phyloP scores from a whole-genome alignment of 495 filamentous ascomycete species.

The Xylaria venustula region DNA sequence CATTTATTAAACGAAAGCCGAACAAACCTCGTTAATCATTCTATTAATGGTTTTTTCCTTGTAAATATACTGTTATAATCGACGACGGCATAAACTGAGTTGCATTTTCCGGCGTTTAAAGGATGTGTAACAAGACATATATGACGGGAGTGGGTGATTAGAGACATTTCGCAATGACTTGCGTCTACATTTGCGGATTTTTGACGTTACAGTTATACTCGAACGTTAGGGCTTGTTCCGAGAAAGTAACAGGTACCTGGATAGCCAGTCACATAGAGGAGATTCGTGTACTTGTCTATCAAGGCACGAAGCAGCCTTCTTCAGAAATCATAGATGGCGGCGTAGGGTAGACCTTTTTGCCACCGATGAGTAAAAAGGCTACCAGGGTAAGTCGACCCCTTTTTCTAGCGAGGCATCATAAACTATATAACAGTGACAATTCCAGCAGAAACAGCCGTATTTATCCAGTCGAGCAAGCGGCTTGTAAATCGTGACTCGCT shows the following conservation, averaged over 20 bases:
- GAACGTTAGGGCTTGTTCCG: background rate
- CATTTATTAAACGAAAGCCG: conserved; percentile 16
- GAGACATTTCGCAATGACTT: background rate
- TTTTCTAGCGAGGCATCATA: background rate
- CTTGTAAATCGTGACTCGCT: background rate
- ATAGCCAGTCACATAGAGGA: background rate
- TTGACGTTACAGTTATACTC: background rate
- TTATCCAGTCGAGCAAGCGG: background rate
- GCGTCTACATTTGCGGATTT: background rate
- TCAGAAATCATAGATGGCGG: background rate
- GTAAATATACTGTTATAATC: background rate
- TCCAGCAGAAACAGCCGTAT: background rate
- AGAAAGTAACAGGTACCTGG: background rate
- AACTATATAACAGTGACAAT: background rate
- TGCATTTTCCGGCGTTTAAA: conserved; percentile 11
- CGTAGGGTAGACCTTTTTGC: background rate
- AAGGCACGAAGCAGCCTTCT: background rate
- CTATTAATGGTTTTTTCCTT: background rate
- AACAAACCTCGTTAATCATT: conserved; percentile 22
- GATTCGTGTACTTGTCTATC: background rate
- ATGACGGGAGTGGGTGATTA: background rate
- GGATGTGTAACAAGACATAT: background rate
- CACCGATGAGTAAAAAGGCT: background rate
- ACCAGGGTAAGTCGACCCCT: conserved; percentile 5
- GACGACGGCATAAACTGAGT: background rate